Conservation (phyloP, 1,284 basidiomycete genomes). For the Ustilago cynodontis region DNA sequence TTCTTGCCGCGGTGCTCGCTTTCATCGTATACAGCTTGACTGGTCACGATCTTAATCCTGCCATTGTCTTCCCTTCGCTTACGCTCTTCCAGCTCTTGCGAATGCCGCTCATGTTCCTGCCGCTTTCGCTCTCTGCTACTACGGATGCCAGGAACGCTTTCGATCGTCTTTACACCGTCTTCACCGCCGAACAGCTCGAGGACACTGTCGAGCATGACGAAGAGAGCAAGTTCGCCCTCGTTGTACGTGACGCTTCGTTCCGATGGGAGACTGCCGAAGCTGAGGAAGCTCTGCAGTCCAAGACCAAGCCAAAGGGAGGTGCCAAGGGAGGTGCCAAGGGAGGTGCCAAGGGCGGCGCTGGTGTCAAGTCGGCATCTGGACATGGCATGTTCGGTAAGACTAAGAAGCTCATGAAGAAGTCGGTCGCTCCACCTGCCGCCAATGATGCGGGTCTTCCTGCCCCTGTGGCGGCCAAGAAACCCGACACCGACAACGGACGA, state of each 20-base stretch:
- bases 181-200: constrained; percentile 76
- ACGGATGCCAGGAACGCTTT: constrained; percentile 67
- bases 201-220: constrained; percentile 79
- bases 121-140: constrained; percentile 64
- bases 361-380: constrained; percentile 5
- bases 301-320: constrained; percentile 30
- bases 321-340: constrained; percentile 18
- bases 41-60: constrained; percentile 77
- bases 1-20: constrained; percentile 84
- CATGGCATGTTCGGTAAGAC: constrained; percentile 39
- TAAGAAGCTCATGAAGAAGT: constrained; percentile 35
- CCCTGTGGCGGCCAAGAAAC: constrained; percentile 27
- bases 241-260: constrained; percentile 50
- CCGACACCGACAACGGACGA: constrained; percentile 30
- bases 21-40: constrained; percentile 84
- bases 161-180: constrained; percentile 71
- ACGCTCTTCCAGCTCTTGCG: constrained; percentile 74
- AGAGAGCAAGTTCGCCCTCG: constrained; percentile 49
- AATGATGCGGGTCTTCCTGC: constrained; percentile 32
- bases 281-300: constrained; percentile 33
- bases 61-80: constrained; percentile 71
- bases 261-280: constrained; percentile 58
- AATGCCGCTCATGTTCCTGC: constrained; percentile 79
- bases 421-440: constrained; percentile 26
- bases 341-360: constrained; percentile 20